These are phyloP conservation scores for Rubia yunnanensis DNA, from an alignment of 257 asterid species.

Conservation along the genomic window DNA sequence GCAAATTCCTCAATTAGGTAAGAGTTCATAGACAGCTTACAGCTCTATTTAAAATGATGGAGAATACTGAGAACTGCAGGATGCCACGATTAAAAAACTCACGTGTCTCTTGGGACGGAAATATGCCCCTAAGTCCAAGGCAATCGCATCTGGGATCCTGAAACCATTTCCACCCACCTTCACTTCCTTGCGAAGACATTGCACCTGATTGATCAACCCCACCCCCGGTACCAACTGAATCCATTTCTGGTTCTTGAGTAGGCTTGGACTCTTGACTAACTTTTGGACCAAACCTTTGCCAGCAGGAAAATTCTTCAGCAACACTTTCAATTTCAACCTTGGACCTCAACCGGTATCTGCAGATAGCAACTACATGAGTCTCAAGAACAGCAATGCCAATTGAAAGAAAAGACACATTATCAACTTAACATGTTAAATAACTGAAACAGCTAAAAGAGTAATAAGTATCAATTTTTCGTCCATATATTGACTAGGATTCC, in stretches of 20 bases:
- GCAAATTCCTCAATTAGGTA: not conserved
- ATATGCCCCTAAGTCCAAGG: constrained; percentile 84
- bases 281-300: constrained; percentile 76
- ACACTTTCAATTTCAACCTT: constrained; percentile 77
- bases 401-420: not conserved
- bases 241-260: constrained; percentile 47
- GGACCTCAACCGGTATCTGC: constrained; percentile 79
- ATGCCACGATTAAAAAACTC: constrained; percentile 16
- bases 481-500: not conserved
- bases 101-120: constrained; percentile 64
- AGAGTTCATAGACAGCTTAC: not conserved
- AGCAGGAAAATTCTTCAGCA: constrained; percentile 56
- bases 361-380: constrained; percentile 11
- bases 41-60: not conserved
- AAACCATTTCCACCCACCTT: constrained; percentile 67
- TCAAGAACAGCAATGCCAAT: not conserved
- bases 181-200: constrained; percentile 48
- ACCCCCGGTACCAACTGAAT: constrained; percentile 75
- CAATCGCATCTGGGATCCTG: constrained; percentile 83
- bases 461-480: not conserved
- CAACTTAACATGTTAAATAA: not conserved
- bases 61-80: not conserved
- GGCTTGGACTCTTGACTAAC: constrained; percentile 28
- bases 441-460: not conserved
- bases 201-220: constrained; percentile 49